These are phyloP conservation scores for Kondoa malvinella DNA, from an alignment of 768 basidiomycete genomes.

Conservation along the genomic window DNA sequence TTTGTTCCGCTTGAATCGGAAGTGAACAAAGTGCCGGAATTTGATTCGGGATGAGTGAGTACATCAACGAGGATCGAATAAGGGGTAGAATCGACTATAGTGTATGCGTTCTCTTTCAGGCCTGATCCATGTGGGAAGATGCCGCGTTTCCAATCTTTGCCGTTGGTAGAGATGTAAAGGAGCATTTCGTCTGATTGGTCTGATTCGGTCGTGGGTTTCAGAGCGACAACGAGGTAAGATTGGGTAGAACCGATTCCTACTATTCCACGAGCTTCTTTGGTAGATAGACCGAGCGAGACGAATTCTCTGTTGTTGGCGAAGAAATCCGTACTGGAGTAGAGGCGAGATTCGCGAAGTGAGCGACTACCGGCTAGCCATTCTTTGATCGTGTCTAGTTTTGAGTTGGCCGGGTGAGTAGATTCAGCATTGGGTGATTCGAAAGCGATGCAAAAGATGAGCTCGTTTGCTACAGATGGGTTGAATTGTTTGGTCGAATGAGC, in stretches of 20 bases:
- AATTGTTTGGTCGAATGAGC: constrained; percentile 74
- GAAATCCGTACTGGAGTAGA: constrained; percentile 73
- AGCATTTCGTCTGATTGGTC: constrained; percentile 47
- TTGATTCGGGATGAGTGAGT: constrained; percentile 42
- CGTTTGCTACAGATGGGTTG: constrained; percentile 28
- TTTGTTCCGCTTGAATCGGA: constrained; percentile 86
- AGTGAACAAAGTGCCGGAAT: constrained; percentile 80
- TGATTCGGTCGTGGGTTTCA: constrained; percentile 43
- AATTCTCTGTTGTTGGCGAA: constrained; percentile 48
- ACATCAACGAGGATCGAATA: constrained; percentile 93
- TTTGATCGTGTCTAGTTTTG: constrained; percentile 12
- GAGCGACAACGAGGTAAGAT: constrained; percentile 78
- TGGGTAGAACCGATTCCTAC: constrained; percentile 80
- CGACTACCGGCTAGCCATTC: constrained; percentile 36
- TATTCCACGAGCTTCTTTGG: constrained; percentile 67
- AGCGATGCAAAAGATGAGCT: constrained; percentile 78
- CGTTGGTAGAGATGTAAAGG: constrained; percentile 71
- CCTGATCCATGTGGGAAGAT: constrained; percentile 63
- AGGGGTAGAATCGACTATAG: constrained; percentile 79
- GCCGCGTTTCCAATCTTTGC: constrained; percentile 67
- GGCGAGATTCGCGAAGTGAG: constrained; percentile 39
- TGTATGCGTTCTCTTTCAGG: constrained; percentile 82
- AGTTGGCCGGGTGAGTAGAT: not conserved
- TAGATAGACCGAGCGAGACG: constrained; percentile 61
- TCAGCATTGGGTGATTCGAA: constrained; percentile 43